A percentile compares a stretch with the other conserved stretches of the same genome.
These are phyloP conservation scores for Grigorovia yakushimaensis DNA, from an alignment of 805 yeast genomes.

Conservation along the genomic window DNA sequence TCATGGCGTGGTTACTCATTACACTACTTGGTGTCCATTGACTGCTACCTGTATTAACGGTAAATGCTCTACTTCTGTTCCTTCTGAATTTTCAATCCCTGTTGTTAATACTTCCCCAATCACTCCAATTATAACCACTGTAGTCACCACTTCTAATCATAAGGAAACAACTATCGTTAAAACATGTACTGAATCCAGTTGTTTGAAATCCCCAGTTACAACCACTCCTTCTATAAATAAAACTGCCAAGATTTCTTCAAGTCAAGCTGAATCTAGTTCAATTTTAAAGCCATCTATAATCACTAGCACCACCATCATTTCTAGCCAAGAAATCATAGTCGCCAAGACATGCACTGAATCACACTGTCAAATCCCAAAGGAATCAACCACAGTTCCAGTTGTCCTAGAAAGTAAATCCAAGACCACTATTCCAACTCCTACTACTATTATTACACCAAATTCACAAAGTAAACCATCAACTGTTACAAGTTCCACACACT, in stretches of 20 bases:
- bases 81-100: too few species aligned
- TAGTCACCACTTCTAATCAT: constrained; percentile 1
- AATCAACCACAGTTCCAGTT: too few species aligned
- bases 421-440: too few species aligned
- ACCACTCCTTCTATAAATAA: too few species aligned
- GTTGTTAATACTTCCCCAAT: too few species aligned
- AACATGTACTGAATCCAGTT: neutral
- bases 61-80: neutral
- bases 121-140: neutral
- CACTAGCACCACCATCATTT: too few species aligned
- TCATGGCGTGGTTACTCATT: constrained; percentile 19
- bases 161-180: neutral
- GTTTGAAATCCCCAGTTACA: constrained; percentile 1
- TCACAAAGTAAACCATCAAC: neutral
- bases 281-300: too few species aligned
- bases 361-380: neutral
- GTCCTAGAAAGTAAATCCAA: too few species aligned
- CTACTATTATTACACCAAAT: neutral
- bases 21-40: constrained; percentile 24
- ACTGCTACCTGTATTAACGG: constrained; percentile 2
- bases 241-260: too few species aligned
- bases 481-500: too few species aligned
- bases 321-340: neutral
- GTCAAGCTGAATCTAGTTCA: too few species aligned
- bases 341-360: neutral